Conservation (phyloP, 148 eudicot species). For the Fagopyrum homotropicum region DNA sequence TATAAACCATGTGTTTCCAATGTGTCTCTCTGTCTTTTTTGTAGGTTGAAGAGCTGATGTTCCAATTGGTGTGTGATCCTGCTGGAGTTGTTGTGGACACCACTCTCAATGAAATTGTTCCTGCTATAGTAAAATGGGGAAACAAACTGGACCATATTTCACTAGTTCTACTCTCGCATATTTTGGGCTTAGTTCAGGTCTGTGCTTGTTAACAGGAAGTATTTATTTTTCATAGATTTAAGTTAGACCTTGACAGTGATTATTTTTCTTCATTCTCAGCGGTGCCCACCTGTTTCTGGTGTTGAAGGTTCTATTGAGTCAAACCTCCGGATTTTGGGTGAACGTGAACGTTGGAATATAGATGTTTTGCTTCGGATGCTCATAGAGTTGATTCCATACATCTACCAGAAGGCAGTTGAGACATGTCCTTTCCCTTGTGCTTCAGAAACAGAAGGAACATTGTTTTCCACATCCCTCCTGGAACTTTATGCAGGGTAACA, state of each 20-base stretch:
- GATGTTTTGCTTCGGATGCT: constrained; percentile 82
- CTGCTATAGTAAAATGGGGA: constrained; percentile 85
- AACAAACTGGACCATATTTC: constrained; percentile 67
- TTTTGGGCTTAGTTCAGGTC: constrained; percentile 72
- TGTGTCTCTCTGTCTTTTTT: constrained; percentile 32
- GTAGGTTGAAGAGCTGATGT: constrained; percentile 98
- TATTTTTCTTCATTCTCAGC: constrained; percentile 32
- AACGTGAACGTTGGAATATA: constrained; percentile 94
- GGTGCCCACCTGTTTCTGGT: constrained; percentile 95
- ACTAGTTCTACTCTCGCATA: constrained; percentile 57
- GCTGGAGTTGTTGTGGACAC: constrained; percentile 92
- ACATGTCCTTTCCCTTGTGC: constrained; percentile 69
- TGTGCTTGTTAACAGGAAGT: neutral
- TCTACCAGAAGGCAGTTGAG: constrained; percentile 63
- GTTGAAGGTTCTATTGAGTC: constrained; percentile 95
- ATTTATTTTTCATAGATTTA: neutral
- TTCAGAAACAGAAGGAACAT: constrained; percentile 42
- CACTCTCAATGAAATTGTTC: constrained; percentile 74
- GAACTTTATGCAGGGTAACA: constrained; percentile 66
- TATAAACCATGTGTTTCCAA: constrained; percentile 30
- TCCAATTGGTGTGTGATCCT: constrained; percentile 92
- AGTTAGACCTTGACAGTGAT: neutral
- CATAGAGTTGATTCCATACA: constrained; percentile 62
- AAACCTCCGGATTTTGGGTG: constrained; percentile 78
- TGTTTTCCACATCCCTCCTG: constrained; percentile 56